A percentile compares a stretch with the other conserved stretches of the same genome.
These are phyloP conservation scores for Rhizopogon vinicolor DNA, from an alignment of 768 basidiomycete genomes.

Conservation along the genomic window DNA sequence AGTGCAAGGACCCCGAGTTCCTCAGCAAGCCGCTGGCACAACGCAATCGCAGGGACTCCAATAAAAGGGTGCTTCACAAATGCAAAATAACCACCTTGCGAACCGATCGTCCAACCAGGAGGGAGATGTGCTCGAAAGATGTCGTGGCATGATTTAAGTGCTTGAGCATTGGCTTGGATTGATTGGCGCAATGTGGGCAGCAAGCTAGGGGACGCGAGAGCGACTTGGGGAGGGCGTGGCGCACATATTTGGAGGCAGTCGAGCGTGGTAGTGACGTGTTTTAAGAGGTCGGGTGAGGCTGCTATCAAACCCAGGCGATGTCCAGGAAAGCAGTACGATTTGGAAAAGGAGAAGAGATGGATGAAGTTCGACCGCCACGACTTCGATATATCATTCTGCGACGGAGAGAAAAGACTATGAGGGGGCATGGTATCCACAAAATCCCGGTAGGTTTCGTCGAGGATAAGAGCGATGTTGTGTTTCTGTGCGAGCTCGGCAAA, in stretches of 20 bases:
- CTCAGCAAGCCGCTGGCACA: conserved; percentile 55
- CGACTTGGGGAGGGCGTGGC: conserved; percentile 67
- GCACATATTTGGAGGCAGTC: conserved; percentile 82
- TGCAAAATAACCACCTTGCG: conserved; percentile 73
- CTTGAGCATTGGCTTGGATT: conserved; percentile 44
- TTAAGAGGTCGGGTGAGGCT: conserved; percentile 51
- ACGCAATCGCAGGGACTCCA: conserved; percentile 40
- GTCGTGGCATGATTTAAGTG: conserved; percentile 46
- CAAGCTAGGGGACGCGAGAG: conserved; percentile 47
- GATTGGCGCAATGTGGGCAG: conserved; percentile 49
- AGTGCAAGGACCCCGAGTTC: conserved; percentile 63
- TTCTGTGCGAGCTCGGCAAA: conserved; percentile 58
- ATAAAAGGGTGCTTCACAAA: conserved; percentile 68
- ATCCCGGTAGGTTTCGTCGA: conserved; percentile 91
- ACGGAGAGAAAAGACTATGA: conserved; percentile 48
- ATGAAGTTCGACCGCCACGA: conserved; percentile 60
- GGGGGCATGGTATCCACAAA: conserved; percentile 55
- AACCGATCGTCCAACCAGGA: conserved; percentile 53
- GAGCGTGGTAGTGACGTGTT: conserved; percentile 50
- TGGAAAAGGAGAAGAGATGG: conserved; percentile 78
- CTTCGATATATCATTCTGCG: not conserved
- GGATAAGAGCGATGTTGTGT: conserved; percentile 55
- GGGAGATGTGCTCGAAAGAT: conserved; percentile 52
- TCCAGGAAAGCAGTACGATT: conserved; percentile 77
- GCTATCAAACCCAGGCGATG: conserved; percentile 74